Conservation (phyloP, 2,329 filamentous ascomycete species). For the Aspergillus sp. region DNA sequence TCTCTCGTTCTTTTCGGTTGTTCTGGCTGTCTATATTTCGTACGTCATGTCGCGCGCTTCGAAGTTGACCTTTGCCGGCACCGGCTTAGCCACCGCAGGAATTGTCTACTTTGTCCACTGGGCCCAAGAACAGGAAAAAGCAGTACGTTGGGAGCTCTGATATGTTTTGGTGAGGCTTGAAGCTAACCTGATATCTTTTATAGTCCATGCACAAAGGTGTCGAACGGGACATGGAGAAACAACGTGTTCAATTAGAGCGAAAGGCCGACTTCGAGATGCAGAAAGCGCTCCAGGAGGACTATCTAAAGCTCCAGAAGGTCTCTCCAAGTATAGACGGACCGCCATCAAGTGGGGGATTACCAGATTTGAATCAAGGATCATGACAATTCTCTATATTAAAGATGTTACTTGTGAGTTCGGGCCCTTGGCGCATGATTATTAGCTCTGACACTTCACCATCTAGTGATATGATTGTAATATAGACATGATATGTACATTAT, state of each 20-base stretch:
- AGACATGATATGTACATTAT: constrained; percentile 21
- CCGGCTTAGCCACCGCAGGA: constrained; percentile 70
- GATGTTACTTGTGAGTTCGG: constrained; percentile 7
- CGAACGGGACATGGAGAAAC: constrained; percentile 90
- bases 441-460: neutral
- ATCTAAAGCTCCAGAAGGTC: constrained; percentile 83
- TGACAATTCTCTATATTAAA: constrained; percentile 14
- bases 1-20: neutral
- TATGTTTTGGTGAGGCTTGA: neutral
- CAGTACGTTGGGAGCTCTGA: constrained; percentile 55
- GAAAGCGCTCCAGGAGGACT: constrained; percentile 78
- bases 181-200: constrained; percentile 2
- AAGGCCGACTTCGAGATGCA: constrained; percentile 96
- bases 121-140: constrained; percentile 79
- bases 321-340: constrained; percentile 46
- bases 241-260: constrained; percentile 83
- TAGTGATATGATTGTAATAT: constrained; percentile 14
- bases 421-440: neutral
- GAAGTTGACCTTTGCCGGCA: constrained; percentile 78
- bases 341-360: constrained; percentile 18
- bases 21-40: neutral
- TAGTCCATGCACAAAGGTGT: constrained; percentile 94
- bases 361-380: constrained; percentile 22
- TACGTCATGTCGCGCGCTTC: constrained; percentile 82
- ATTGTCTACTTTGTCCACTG: constrained; percentile 88